These are phyloP conservation scores for Hippophae rhamnoides DNA, from an alignment of 306 rosid genomes.

Conservation along the genomic window DNA sequence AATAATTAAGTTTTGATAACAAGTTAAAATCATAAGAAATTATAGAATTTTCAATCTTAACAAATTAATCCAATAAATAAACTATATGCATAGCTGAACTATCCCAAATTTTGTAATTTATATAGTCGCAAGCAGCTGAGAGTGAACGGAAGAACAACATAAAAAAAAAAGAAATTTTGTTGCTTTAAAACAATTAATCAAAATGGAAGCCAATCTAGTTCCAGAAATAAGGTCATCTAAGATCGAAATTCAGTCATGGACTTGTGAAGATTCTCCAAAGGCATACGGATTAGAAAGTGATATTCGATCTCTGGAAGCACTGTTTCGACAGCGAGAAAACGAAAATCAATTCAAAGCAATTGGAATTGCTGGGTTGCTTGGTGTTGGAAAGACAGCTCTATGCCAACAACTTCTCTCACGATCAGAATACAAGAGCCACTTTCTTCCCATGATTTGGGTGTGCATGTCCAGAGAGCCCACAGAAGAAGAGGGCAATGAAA, in stretches of 20 bases:
- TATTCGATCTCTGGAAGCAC: slow-evolving; percentile 2
- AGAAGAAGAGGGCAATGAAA: not conserved
- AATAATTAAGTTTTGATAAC: too few relatives aligned
- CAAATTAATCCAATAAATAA: too few relatives aligned
- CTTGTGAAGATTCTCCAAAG: not conserved
- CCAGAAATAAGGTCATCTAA: not conserved
- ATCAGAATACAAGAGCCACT: not conserved
- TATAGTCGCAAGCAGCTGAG: too few relatives aligned
- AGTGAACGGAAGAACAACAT: too few relatives aligned
- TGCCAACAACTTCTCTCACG: slow-evolving; percentile 7
- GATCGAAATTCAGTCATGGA: not conserved
- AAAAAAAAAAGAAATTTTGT: too few relatives aligned
- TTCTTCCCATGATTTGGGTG: slow-evolving; percentile 21
- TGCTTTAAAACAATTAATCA: too few relatives aligned
- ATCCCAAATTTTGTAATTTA: too few relatives aligned
- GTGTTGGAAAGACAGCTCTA: slow-evolving; percentile 20
- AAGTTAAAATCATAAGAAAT: too few relatives aligned
- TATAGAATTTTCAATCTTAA: too few relatives aligned
- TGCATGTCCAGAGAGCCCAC: not conserved
- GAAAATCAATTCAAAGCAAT: slow-evolving; percentile 15
- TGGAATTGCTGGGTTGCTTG: slow-evolving; percentile 18
- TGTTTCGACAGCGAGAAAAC: not conserved
- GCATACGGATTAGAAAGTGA: slow-evolving; percentile 20
- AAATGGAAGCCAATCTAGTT: not conserved
- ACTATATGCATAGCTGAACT: too few relatives aligned